Base-by-base conservation (phyloP, 805 yeast genomes). In the Diddensiella santjacobensis region DNA sequence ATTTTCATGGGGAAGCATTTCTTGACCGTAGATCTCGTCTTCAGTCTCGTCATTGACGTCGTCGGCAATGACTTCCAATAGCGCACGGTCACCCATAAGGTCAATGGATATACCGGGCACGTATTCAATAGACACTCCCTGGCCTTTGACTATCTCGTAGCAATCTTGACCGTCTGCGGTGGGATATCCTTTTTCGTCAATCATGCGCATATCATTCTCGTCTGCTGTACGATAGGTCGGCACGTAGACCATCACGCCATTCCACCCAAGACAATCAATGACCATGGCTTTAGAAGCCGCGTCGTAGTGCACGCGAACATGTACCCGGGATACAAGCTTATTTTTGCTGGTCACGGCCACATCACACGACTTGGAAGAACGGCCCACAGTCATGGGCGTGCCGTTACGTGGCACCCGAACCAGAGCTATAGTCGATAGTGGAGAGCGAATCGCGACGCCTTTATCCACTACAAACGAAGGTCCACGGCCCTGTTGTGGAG, bases 251-350 rank as follows among this genome's bases (percentile, higher is more conserved):
- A 77, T 74, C 44, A 86, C 68, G 8, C 97, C 96, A 64, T 91
- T 91, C 67, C 81, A 77, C 2, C 98, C 97, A 47, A 80, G 64
- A 65, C 97, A 91, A 40, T 76, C 76, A 44, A 91, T 63, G 40
- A 87, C 63, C 40, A 71, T 57, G 17, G 47, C 30, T 29, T 75
- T 68, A 8, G 52, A 46, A 2, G 51, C 60, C 1, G 69, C 57
- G 23, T 70, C 61, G 60, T 76, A 81, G 22, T 73, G 68, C 2
- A 84, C 59, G 13, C 69, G 65, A 44, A 83, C 72, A 64, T 87
- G 96, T 8, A 73, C 72, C 44, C 95, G 77, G 11, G 93, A 84
- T 19, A 87, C 77, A 35, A 73, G 73, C 60, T 78, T 80, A 62
- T 62, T 74, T 64, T 60, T 80, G 58, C 66, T 68, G 61, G 65